phyloP scores from a whole-genome alignment of 129 eudicot species.

The Flaveria brownii region DNA sequence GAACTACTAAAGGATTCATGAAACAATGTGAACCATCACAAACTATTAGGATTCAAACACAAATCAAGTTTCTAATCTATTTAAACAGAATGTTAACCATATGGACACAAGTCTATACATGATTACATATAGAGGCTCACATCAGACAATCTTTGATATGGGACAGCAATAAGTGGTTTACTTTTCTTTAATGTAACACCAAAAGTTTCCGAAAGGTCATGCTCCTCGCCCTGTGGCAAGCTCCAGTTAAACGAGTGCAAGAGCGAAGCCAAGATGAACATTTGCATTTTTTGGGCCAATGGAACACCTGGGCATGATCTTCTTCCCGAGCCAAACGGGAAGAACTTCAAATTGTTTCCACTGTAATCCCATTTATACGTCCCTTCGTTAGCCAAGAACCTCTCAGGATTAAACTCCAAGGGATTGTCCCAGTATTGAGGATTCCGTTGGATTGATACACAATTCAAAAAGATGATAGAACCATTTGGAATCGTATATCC shows the following conservation, averaged over 20 bases:
- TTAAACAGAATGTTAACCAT: neutral
- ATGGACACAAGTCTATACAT: neutral
- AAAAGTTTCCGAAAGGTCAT: neutral
- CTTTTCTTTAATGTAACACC: neutral
- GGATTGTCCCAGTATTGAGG: constrained; percentile 7
- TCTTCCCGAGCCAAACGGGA: constrained; percentile 1
- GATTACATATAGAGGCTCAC: neutral
- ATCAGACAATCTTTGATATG: neutral
- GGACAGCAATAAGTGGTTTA: neutral
- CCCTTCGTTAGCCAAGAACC: constrained; percentile 4
- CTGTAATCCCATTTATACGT: neutral
- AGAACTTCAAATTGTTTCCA: neutral
- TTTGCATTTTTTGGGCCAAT: neutral
- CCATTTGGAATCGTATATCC: neutral
- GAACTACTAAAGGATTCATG: too few species aligned
- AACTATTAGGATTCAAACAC: neutral
- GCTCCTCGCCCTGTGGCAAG: constrained; percentile 10
- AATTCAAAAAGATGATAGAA: neutral
- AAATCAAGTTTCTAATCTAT: too few species aligned
- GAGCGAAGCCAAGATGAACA: constrained; percentile 7
- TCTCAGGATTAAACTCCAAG: neutral
- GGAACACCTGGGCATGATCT: neutral
- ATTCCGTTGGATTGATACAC: neutral
- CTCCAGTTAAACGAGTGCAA: constrained; percentile 8
- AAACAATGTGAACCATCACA: neutral